Conservation (phyloP, 768 basidiomycete genomes). For the Phylloporus arenicola region DNA sequence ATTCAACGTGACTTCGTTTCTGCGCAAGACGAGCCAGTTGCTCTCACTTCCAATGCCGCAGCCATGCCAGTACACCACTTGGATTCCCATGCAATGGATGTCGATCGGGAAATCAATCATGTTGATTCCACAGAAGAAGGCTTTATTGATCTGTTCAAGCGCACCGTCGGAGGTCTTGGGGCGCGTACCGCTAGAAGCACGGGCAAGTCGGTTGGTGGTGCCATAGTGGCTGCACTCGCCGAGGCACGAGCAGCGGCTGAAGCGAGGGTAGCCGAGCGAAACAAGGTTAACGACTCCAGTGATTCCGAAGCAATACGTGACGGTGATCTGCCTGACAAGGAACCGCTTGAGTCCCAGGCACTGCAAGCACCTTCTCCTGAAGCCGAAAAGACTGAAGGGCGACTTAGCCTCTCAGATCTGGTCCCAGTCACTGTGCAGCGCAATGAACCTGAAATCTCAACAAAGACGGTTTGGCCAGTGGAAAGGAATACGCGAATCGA, state of each 20-base stretch:
- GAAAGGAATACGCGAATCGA: conserved; percentile 3
- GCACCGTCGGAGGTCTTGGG: conserved; percentile 64
- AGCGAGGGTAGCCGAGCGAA: conserved; percentile 61
- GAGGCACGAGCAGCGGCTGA: conserved; percentile 64
- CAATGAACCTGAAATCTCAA: conserved; percentile 14
- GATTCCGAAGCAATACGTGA: conserved; percentile 25
- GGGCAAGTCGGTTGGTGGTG: conserved; percentile 58
- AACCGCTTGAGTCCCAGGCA: not conserved
- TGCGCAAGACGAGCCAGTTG: not conserved
- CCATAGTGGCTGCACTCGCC: conserved; percentile 50
- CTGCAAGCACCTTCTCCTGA: not conserved
- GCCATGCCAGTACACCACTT: not conserved
- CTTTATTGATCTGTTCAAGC: conserved; percentile 63
- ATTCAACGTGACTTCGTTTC: not conserved
- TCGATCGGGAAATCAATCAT: conserved; percentile 9
- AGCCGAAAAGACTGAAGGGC: conserved; percentile 24
- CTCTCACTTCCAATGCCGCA: not conserved
- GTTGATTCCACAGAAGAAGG: conserved; percentile 32
- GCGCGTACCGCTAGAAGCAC: conserved; percentile 51
- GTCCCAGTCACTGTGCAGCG: conserved; percentile 34
- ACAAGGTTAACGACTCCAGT: conserved; percentile 36
- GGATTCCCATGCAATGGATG: conserved; percentile 26
- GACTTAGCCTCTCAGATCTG: conserved; percentile 61
- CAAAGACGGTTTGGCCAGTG: conserved; percentile 13
- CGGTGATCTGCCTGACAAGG: conserved; percentile 7